Base-by-base conservation (phyloP, 495 filamentous ascomycete genomes). In the Choiromyces venosus region DNA sequence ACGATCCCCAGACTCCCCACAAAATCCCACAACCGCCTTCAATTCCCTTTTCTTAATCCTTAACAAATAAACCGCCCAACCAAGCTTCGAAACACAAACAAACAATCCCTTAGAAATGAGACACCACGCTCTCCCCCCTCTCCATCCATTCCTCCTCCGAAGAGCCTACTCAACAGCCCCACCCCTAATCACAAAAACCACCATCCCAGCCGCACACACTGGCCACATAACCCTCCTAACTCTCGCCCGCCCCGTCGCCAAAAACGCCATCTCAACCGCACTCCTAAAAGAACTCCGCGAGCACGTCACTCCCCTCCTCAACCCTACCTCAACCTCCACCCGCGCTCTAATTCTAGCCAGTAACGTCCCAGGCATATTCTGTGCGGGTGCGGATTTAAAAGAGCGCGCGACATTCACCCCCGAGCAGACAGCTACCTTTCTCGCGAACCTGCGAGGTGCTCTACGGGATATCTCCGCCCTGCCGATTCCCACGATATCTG, bases 351-450 rank as follows among this genome's bases (percentile, higher is more conserved):
- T 98, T 29, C 73, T 98, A 2, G 90, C 90, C 18, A 93, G 90
- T 75, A 91, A 91, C 9, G 85, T 90, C 25, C 92, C 97, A 61
- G 84, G 87, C 3, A 89, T 88, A 69, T 99, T 99, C 83, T 98
- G 94, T 83, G 93, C 96, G 0, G 95, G 95, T 39, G 95, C 95
- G 1, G 94, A 99, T 77, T 82, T 99, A 72, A 98, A 97, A 81
- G 95, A 97, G 85, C 86, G 94, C 33, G 87, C 86, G 40, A 86
- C 84, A 0, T 93, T 98, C 82, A 91, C 87, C 4, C 84, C 82
- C 70, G 88, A 91, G 69, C 90, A 97, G 89, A 94, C 91, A 0
- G 83, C 85, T 29, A 83, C 86, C 16, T 99, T 99, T 86, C 89
- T 99, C 42, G 70, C 85, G 33, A 85, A 86, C 69, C 90, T 99